Conservation (phyloP, 106 monocot genomes). For the Apostasia shenzhenica region DNA sequence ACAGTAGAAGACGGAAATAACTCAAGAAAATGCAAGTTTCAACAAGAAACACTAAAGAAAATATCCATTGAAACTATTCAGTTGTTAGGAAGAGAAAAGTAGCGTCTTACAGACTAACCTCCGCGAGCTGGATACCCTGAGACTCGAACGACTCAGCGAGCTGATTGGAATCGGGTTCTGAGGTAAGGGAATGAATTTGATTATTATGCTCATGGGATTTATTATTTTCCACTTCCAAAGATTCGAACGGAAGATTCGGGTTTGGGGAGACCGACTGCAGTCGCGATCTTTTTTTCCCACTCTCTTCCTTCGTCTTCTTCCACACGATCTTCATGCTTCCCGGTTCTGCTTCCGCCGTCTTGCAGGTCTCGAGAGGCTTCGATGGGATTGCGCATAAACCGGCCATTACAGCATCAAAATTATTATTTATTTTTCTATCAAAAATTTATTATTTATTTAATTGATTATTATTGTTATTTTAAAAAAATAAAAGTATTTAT, state of each 20-base stretch:
- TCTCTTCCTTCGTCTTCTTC: constrained; percentile 37
- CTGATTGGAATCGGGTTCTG: constrained; percentile 12
- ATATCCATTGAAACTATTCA: background rate
- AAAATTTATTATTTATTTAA: too few relatives aligned
- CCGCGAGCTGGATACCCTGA: constrained; percentile 66
- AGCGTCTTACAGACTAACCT: constrained; percentile 22
- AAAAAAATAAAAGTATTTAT: too few relatives aligned
- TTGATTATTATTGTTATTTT: too few relatives aligned
- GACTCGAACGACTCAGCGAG: constrained; percentile 34
- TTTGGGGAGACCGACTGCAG: constrained; percentile 6
- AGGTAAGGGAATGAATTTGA: constrained; percentile 3
- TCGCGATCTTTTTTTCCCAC: constrained; percentile 29
- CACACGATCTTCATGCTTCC: constrained; percentile 52
- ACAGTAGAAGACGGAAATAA: too few relatives aligned
- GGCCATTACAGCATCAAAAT: too few relatives aligned
- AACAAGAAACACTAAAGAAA: background rate
- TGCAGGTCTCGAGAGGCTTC: too few relatives aligned
- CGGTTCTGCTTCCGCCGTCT: too few relatives aligned
- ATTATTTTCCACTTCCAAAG: constrained; percentile 2
- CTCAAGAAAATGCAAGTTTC: too few relatives aligned
- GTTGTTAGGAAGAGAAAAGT: background rate
- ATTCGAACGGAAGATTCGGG: constrained; percentile 48
- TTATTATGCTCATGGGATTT: background rate
- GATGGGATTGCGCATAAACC: too few relatives aligned
- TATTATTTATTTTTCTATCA: too few relatives aligned